These are phyloP conservation scores for Fraxinus floribunda DNA, from an alignment of 305 asterid species.

Conservation along the genomic window DNA sequence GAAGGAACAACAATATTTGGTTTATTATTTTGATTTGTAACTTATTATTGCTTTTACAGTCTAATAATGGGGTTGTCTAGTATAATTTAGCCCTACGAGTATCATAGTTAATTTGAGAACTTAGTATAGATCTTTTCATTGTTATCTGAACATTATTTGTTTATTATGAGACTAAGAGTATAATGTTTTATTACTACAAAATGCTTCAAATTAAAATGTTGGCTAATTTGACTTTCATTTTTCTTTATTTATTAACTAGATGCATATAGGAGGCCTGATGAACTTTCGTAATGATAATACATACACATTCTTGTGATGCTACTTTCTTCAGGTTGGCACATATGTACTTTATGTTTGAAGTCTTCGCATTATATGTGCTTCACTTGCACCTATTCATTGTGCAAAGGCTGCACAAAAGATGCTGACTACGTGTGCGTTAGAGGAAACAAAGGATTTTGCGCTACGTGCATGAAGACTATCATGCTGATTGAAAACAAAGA, in stretches of 20 bases:
- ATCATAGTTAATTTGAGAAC: background rate
- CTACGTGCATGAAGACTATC: slow-evolving; percentile 82
- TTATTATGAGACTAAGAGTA: background rate
- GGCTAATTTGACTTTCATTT: background rate
- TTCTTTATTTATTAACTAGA: background rate
- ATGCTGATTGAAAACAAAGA: slow-evolving; percentile 86
- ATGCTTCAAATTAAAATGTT: background rate
- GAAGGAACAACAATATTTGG: background rate
- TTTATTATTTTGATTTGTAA: background rate
- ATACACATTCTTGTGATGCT: slow-evolving; percentile 28
- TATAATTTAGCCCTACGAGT: background rate
- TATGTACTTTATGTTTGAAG: slow-evolving; percentile 84
- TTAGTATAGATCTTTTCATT: background rate
- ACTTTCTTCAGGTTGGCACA: slow-evolving; percentile 93
- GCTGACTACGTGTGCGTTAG: slow-evolving; percentile 67
- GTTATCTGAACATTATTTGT: background rate
- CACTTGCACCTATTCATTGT: slow-evolving; percentile 90
- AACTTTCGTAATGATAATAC: slow-evolving; percentile 11
- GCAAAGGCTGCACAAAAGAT: slow-evolving; percentile 75
- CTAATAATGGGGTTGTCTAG: background rate
- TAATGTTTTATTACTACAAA: background rate
- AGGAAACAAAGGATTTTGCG: slow-evolving; percentile 88
- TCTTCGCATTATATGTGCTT: slow-evolving; percentile 78
- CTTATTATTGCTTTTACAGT: background rate
- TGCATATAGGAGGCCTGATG: slow-evolving; percentile 7